Evolutionary conservation across 148 eudicot species (phyloP).

Genomic region (Gaultheria prostrata): DNA sequence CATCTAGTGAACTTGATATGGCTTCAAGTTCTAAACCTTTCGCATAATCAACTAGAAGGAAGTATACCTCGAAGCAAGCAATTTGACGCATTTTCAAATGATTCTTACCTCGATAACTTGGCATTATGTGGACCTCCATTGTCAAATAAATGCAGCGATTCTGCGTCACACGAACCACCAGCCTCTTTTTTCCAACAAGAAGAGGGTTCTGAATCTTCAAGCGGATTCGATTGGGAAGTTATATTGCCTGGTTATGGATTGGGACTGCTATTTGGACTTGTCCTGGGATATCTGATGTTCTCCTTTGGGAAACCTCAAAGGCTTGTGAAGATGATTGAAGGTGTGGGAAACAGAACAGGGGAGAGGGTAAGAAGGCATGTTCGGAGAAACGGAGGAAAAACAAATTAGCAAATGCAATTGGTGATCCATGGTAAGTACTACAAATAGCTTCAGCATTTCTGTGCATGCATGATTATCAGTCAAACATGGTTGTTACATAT

Average conservation of each 20-base stretch:
- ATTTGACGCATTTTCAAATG: neutral
- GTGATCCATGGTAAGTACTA: neutral
- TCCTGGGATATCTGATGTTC: neutral
- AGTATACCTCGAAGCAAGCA: neutral
- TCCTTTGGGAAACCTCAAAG: neutral
- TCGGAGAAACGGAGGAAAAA: neutral
- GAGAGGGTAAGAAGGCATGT: neutral
- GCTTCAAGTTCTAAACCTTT: neutral
- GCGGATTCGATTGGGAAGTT: neutral
- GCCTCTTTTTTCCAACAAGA: neutral
- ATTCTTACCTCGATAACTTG: neutral
- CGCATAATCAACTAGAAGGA: neutral
- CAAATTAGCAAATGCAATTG: neutral
- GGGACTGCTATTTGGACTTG: neutral
- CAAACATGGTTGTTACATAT: too few species aligned
- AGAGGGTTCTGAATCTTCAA: neutral
- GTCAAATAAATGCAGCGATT: neutral
- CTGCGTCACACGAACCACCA: neutral
- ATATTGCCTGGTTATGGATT: slow-evolving; percentile 1
- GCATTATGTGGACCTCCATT: neutral
- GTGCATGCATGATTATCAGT: too few species aligned
- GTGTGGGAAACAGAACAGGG: neutral
- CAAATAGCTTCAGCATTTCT: neutral
- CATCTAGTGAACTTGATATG: neutral
- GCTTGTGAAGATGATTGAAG: neutral